phyloP scores from a whole-genome alignment of 2,329 filamentous ascomycete genomes.

The Paecilomyces dactylethromorphus region DNA sequence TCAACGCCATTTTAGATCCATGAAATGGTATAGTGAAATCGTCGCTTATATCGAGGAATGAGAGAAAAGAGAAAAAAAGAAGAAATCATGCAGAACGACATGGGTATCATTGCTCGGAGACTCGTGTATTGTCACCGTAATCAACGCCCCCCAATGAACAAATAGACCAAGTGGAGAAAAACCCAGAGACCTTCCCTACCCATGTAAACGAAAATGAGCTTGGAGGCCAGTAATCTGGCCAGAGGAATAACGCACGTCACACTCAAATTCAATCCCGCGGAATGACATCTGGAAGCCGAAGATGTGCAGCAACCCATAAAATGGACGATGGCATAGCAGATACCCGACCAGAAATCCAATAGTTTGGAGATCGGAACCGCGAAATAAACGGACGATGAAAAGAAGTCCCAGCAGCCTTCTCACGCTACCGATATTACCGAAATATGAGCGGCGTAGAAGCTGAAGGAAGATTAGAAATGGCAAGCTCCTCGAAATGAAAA shows the following conservation, averaged over 20 bases:
- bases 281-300: neutral
- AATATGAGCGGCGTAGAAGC: neutral
- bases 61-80: neutral
- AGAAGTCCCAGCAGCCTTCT: neutral
- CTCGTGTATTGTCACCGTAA: conserved; percentile 35
- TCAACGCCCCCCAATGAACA: conserved; percentile 22
- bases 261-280: neutral
- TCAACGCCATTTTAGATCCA: conserved; percentile 4
- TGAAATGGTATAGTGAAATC: conserved; percentile 2
- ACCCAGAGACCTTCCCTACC: neutral
- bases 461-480: neutral
- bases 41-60: conserved; percentile 8
- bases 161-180: conserved; percentile 5
- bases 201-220: conserved; percentile 4
- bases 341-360: neutral
- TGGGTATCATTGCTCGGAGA: conserved; percentile 35
- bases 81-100: conserved; percentile 17
- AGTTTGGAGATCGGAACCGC: neutral
- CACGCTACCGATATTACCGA: neutral
- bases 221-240: neutral
- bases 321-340: neutral
- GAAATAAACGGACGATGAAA: neutral
- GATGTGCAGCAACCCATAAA: neutral
- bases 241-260: neutral
- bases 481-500: neutral